Conservation (phyloP, 805 yeast species). For the Starmerella lactis-condensi region DNA sequence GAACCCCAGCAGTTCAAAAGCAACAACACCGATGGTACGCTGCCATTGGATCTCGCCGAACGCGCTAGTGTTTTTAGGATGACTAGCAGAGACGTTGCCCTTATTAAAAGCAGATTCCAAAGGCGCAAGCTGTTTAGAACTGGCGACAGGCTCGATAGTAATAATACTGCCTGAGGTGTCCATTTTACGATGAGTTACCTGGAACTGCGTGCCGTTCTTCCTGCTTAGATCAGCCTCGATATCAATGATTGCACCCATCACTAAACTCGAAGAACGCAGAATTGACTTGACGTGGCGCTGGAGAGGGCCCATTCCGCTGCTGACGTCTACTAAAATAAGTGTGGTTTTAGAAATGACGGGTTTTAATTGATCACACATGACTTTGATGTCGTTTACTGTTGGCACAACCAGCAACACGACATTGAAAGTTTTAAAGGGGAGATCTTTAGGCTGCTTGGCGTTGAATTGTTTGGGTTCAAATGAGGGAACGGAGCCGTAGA, state of each 20-base stretch:
- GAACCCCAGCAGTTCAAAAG: slow-evolving; percentile 59
- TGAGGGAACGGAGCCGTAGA: slow-evolving; percentile 7
- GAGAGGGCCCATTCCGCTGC: slow-evolving; percentile 16
- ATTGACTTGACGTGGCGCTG: slow-evolving; percentile 15
- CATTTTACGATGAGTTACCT: background rate
- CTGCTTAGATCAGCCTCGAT: slow-evolving; percentile 13
- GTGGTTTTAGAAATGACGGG: slow-evolving; percentile 14
- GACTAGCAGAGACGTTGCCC: slow-evolving; percentile 10
- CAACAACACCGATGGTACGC: slow-evolving; percentile 57
- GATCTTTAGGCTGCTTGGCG: slow-evolving; percentile 4
- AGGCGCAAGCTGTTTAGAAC: slow-evolving; percentile 4
- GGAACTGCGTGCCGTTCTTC: background rate
- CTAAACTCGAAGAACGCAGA: slow-evolving; percentile 10
- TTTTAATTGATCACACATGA: slow-evolving; percentile 16
- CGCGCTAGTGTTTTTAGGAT: slow-evolving; percentile 34
- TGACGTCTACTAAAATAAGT: slow-evolving; percentile 15
- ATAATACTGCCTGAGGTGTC: background rate
- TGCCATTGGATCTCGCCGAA: slow-evolving; percentile 51
- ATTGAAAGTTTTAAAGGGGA: slow-evolving; percentile 9
- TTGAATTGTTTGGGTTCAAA: slow-evolving; percentile 14
- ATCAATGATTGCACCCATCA: slow-evolving; percentile 16
- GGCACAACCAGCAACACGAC: slow-evolving; percentile 15
- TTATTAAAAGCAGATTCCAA: slow-evolving; percentile 12
- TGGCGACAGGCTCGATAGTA: slow-evolving; percentile 13
- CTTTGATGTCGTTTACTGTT: slow-evolving; percentile 16